Evolutionary conservation across 148 eudicot genomes (phyloP).

Genomic region (Talinum fruticosum): DNA sequence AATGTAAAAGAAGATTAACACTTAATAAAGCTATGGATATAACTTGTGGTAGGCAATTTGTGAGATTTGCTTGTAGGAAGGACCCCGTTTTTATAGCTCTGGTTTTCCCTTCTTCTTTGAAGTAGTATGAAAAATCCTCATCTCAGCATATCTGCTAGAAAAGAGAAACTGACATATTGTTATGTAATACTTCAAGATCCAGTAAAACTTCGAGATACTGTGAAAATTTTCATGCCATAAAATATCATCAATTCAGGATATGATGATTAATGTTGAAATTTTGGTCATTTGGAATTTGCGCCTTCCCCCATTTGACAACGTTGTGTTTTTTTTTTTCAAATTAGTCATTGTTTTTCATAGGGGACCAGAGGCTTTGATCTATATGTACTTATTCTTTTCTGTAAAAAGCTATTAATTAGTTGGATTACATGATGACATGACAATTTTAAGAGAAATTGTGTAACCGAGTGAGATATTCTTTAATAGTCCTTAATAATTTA

Average conservation of each 20-base stretch:
- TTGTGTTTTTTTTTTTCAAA: too few relatives aligned
- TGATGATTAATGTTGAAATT: not conserved
- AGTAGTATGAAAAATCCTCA: not conserved
- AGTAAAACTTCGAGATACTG: not conserved
- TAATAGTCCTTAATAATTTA: too few relatives aligned
- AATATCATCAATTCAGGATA: not conserved
- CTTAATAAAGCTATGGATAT: not conserved
- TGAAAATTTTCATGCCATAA: not conserved
- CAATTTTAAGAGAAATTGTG: too few relatives aligned
- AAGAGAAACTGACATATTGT: not conserved
- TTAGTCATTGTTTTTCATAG: too few relatives aligned
- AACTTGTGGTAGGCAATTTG: not conserved
- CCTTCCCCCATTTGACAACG: too few relatives aligned
- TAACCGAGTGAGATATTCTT: too few relatives aligned
- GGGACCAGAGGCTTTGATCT: too few relatives aligned
- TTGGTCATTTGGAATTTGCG: not conserved
- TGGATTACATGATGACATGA: too few relatives aligned
- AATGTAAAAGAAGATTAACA: not conserved
- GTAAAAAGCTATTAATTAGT: too few relatives aligned
- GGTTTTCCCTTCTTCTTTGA: too few relatives aligned
- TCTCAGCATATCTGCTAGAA: conserved; percentile 12
- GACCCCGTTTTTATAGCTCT: conserved; percentile 7
- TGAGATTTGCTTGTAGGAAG: not conserved
- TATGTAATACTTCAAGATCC: too few relatives aligned
- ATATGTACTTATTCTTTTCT: too few relatives aligned